A percentile compares a stretch with the other conserved stretches of the same genome.
Conservation (phyloP, 345 rosid species). For the Excoecaria cochinchinensis region DNA sequence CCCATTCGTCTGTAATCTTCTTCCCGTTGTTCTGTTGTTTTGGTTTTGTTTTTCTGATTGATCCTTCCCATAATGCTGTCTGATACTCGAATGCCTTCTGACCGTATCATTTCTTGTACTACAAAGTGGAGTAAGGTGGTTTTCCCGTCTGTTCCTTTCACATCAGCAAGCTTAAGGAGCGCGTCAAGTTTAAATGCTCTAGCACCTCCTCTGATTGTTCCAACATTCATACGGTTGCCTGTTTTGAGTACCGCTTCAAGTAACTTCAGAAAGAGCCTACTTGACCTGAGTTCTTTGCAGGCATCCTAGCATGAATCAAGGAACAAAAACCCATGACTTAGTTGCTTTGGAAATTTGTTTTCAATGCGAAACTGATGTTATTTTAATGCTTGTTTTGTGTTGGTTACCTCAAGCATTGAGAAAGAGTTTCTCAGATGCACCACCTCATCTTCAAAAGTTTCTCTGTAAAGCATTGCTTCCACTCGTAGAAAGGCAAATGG, state of each 20-base stretch:
- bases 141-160: slow-evolving; percentile 88
- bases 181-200: slow-evolving; percentile 93
- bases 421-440: slow-evolving; percentile 85
- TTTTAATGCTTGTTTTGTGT: not conserved
- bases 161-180: slow-evolving; percentile 87
- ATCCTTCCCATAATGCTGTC: slow-evolving; percentile 92
- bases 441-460: slow-evolving; percentile 88
- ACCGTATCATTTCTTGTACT: slow-evolving; percentile 81
- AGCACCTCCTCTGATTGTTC: slow-evolving; percentile 94
- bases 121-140: slow-evolving; percentile 91
- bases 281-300: slow-evolving; percentile 92
- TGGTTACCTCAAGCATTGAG: slow-evolving; percentile 74
- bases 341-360: slow-evolving; percentile 1
- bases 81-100: slow-evolving; percentile 85
- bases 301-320: slow-evolving; percentile 59
- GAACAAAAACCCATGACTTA: not conserved
- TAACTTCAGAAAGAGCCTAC: slow-evolving; percentile 81
- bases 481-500: slow-evolving; percentile 72
- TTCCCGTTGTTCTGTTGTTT: slow-evolving; percentile 68
- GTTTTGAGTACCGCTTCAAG: slow-evolving; percentile 94
- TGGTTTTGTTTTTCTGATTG: slow-evolving; percentile 54
- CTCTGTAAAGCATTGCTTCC: slow-evolving; percentile 90
- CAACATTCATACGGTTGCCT: slow-evolving; percentile 95
- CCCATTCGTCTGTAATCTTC: slow-evolving; percentile 93
- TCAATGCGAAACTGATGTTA: not conserved